Evolutionary conservation across 2,329 filamentous ascomycete species (phyloP).

Genomic region (Ceratocystis ficicola): DNA sequence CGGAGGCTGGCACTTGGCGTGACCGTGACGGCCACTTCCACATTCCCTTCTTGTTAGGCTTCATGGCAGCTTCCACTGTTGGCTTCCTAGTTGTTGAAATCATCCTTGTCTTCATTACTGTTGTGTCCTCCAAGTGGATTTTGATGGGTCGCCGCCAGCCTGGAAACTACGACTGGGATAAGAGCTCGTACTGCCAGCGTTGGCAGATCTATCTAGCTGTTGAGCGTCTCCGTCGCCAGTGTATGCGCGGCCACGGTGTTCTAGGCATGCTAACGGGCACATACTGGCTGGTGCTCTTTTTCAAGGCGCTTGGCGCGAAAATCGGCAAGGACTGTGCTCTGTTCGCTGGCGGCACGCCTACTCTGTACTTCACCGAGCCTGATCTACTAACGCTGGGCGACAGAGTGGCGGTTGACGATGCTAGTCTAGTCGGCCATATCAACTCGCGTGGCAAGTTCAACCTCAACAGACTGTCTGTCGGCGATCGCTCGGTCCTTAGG

Average conservation of each 20-base stretch:
- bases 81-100: constrained; percentile 35
- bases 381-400: constrained; percentile 43
- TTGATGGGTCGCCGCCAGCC: constrained; percentile 39
- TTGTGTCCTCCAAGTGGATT: constrained; percentile 40
- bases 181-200: constrained; percentile 43
- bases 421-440: constrained; percentile 44
- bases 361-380: constrained; percentile 45
- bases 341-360: constrained; percentile 42
- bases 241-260: constrained; percentile 40
- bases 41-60: constrained; percentile 31
- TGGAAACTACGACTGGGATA: constrained; percentile 47
- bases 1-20: constrained; percentile 22
- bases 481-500: constrained; percentile 40
- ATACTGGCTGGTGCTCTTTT: constrained; percentile 41
- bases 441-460: constrained; percentile 46
- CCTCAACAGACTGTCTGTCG: constrained; percentile 40
- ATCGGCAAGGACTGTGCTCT: constrained; percentile 45
- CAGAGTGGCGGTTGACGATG: constrained; percentile 43
- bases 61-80: constrained; percentile 33
- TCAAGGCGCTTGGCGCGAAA: constrained; percentile 40
- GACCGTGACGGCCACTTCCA: constrained; percentile 26
- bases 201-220: constrained; percentile 45
- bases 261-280: constrained; percentile 43
- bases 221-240: constrained; percentile 39
- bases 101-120: constrained; percentile 33